Evolutionary conservation across 352 stramenopile genomes (phyloP), one percentile per base, ranked within the genome.

Genomic region (Phytophthora idaei): DNA sequence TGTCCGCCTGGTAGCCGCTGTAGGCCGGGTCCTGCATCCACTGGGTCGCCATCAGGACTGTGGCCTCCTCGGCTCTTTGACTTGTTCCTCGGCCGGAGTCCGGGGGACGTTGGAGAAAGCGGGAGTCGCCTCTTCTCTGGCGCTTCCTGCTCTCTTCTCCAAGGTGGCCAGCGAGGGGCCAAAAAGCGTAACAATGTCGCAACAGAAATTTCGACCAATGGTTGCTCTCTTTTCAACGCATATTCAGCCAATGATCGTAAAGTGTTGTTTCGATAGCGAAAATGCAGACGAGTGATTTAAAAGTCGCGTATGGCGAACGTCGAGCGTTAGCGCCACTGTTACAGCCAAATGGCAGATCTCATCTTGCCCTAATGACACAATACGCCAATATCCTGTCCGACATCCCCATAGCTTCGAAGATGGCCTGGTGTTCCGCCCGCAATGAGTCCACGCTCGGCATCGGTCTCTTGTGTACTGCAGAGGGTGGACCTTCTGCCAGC

Each of bases 401-500:
- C 34, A 25, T 53, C 47, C 27, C 42, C 58, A 58, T 46, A 68
- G 51, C 53, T 58, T 69, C 53, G 64, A 69, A 57, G 61, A 69
- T 67, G 45, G 7, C 25, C 10, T 25, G 15, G 21, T 69, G 59
- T 73, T 73, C 52, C 65, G 53, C 57, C 50, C 42, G 29, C 15
- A 14, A 17, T 53, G 46, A 63, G 45, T 68, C 52, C 51, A 58
- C 53, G 27, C 21, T 42, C 34, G 6, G 29, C 41, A 27, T 47
- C 41, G n/a, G 9, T 57, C 39, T 51, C 47, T 29, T 49, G n/a
- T 34, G 25, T 28, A 21, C 27, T 28, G 27, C 27, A 42, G 15
- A 28, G 62, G 67, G 67, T 74, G 69, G 69, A 77, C 64, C 65
- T 77, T 71, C 69, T 77, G 60, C 53, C 41, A 49, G 29, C 17